phyloP scores from a whole-genome alignment of 139 green algal genomes.

The Closterium sp. region DNA sequence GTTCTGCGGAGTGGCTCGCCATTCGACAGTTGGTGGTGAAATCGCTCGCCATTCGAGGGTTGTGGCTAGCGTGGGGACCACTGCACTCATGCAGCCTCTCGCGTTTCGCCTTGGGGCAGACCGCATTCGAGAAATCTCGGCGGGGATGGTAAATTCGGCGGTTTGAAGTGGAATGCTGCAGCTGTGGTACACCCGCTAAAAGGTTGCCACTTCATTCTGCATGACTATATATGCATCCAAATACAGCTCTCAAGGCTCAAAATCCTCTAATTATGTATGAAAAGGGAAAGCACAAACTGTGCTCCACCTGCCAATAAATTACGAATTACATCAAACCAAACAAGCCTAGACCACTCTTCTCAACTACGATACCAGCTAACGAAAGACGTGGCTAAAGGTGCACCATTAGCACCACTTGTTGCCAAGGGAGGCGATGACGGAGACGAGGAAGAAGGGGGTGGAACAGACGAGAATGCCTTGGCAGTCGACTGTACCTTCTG shows the following conservation, averaged over 20 bases:
- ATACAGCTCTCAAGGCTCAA: too few relatives aligned
- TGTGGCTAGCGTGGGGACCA: neutral
- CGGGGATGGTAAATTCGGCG: neutral
- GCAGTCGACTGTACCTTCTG: neutral
- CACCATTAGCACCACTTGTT: neutral
- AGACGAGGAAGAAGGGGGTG: neutral
- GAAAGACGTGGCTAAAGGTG: neutral
- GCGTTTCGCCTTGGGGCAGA: neutral
- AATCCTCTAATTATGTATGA: neutral
- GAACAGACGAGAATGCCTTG: neutral
- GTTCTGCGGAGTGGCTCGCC: neutral
- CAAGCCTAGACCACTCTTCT: neutral
- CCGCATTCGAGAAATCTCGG: neutral
- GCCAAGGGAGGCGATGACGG: too few relatives aligned
- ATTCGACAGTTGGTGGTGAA: neutral
- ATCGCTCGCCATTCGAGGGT: neutral
- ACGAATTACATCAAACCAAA: too few relatives aligned
- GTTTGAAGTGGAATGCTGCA: neutral
- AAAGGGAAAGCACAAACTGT: neutral
- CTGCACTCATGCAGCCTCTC: neutral
- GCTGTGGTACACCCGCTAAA: neutral
- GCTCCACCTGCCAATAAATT: neutral
- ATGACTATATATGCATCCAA: neutral
- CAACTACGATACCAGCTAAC: neutral
- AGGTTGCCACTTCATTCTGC: neutral